These are phyloP conservation scores for Neurospora africana DNA, from an alignment of 495 filamentous ascomycete species.

Conservation along the genomic window DNA sequence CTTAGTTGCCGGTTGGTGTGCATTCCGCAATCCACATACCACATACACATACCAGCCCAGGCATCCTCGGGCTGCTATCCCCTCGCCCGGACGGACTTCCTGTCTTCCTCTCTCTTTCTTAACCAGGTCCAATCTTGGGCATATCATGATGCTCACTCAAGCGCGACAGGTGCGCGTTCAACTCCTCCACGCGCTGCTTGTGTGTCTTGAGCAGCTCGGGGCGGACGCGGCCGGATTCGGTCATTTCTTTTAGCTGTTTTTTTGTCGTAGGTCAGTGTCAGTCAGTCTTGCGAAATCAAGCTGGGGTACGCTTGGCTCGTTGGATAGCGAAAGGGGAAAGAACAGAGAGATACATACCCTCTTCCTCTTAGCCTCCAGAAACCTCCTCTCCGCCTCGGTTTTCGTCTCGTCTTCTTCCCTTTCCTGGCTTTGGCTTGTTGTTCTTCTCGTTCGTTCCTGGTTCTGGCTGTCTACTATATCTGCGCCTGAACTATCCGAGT, in stretches of 20 bases:
- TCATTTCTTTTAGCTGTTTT: conserved; percentile 56
- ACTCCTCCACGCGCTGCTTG: conserved; percentile 90
- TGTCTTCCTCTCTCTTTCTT: conserved; percentile 11
- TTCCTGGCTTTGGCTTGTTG: conserved; percentile 6
- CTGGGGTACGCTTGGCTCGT: neutral
- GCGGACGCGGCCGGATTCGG: conserved; percentile 32
- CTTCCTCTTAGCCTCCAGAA: conserved; percentile 70
- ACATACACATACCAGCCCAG: neutral
- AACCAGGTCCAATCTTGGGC: conserved; percentile 74
- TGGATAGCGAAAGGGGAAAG: neutral
- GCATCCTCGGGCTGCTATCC: neutral
- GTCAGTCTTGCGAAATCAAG: neutral
- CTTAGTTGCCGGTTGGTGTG: neutral
- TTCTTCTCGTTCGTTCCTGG: conserved; percentile 7
- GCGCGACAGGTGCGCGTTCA: conserved; percentile 84
- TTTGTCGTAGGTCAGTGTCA: neutral
- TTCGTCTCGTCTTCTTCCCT: conserved; percentile 35
- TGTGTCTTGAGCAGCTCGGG: conserved; percentile 84
- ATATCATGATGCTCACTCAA: conserved; percentile 98
- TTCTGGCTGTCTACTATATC: conserved; percentile 2
- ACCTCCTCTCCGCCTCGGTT: conserved; percentile 74
- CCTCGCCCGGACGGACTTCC: neutral
- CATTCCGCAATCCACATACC: neutral
- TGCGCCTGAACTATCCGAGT: neutral
- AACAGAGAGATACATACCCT: conserved; percentile 45